Evolutionary conservation across 306 rosid species (phyloP).

Genomic region (Rubus parviflorus): DNA sequence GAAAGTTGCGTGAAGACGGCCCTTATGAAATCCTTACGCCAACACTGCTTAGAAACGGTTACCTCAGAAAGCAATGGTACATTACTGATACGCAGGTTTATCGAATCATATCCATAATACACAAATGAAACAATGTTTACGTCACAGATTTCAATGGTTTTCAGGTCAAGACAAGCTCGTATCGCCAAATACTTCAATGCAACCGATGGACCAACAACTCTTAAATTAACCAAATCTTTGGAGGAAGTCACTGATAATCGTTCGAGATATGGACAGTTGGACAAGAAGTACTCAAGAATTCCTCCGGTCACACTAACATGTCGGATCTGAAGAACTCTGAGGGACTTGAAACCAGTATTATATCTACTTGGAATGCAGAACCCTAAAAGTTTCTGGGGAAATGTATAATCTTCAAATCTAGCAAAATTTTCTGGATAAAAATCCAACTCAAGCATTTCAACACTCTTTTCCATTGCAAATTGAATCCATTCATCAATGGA

Average conservation of each 20-base stretch:
- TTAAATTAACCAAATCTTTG: not conserved
- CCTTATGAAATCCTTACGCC: too few species aligned
- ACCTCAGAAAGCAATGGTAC: not conserved
- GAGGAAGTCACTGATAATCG: not conserved
- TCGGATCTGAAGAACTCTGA: not conserved
- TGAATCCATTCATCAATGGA: not conserved
- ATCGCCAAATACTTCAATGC: too few species aligned
- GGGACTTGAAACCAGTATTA: not conserved
- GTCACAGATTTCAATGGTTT: too few species aligned
- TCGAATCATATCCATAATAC: too few species aligned
- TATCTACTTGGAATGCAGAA: not conserved
- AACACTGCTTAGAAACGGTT: not conserved
- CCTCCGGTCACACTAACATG: not conserved
- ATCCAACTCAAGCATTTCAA: not conserved
- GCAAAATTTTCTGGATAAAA: not conserved
- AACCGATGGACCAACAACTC: not conserved
- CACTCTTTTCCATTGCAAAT: not conserved
- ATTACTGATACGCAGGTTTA: too few species aligned
- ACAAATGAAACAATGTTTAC: too few species aligned
- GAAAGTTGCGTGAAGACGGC: not conserved
- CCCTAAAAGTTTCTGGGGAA: not conserved
- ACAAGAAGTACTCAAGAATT: not conserved
- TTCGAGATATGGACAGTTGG: not conserved
- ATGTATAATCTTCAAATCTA: not conserved
- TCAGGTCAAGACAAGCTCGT: too few species aligned